Percentiles rank a stretch among this genome's conserved stretches.
Conservation (phyloP, 164 flowering plant species). For the Litsea cubeba region DNA sequence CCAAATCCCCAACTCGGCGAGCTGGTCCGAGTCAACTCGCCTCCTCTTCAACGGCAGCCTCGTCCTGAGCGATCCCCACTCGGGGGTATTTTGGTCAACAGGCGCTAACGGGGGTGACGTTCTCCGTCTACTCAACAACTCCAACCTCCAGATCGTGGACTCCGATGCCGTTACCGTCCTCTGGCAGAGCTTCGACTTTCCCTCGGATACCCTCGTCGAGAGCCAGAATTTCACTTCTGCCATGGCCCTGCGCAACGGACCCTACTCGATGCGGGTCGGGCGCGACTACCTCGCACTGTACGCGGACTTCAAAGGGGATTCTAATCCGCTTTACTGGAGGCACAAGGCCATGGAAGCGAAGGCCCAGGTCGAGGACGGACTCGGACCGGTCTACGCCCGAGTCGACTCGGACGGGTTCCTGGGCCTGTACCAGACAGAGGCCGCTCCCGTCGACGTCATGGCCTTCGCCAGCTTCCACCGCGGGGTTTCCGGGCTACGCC, state of each 20-base stretch:
- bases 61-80: conserved; percentile 38
- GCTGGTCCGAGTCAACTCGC: conserved; percentile 44
- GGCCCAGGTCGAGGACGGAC: conserved; percentile 43
- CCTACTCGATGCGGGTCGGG: conserved; percentile 60
- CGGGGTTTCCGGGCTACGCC: conserved; percentile 39
- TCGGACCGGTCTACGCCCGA: conserved; percentile 53
- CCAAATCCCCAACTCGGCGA: conserved; percentile 19
- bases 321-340: conserved; percentile 51
- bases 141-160: conserved; percentile 49
- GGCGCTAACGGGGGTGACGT: conserved; percentile 31
- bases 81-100: conserved; percentile 61
- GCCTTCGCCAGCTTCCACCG: conserved; percentile 61
- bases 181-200: conserved; percentile 86
- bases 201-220: conserved; percentile 66
- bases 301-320: conserved; percentile 28
- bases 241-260: conserved; percentile 53
- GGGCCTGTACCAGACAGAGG: conserved; percentile 69
- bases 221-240: conserved; percentile 61
- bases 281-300: conserved; percentile 50
- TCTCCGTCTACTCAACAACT: conserved; percentile 42
- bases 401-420: conserved; percentile 63
- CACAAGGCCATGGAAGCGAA: conserved; percentile 66
- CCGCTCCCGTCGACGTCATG: conserved; percentile 56
- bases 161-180: conserved; percentile 13
- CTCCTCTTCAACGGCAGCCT: conserved; percentile 75